Evolutionary conservation across 768 basidiomycete genomes (phyloP).

Genomic region (Polyporus arcularius): DNA sequence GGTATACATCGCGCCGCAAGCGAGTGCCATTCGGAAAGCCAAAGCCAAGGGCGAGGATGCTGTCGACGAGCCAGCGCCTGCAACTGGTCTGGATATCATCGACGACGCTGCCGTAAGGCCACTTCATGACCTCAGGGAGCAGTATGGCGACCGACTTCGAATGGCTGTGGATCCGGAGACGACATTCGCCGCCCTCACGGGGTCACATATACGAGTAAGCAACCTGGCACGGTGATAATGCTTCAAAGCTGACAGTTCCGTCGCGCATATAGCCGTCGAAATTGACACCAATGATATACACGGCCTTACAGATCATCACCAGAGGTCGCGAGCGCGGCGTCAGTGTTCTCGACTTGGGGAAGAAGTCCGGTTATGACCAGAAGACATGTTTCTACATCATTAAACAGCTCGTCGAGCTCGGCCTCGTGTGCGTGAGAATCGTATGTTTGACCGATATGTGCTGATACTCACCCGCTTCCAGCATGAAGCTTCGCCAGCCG

Average conservation of each 20-base stretch:
- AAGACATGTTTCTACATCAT: slow-evolving; percentile 90
- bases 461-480: slow-evolving; percentile 27
- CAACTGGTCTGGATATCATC: slow-evolving; percentile 47
- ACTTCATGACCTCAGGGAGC: slow-evolving; percentile 54
- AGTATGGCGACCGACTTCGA: slow-evolving; percentile 65
- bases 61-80: slow-evolving; percentile 43
- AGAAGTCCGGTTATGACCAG: slow-evolving; percentile 80
- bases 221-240: slow-evolving; percentile 9
- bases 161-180: slow-evolving; percentile 76
- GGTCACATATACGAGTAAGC: slow-evolving; percentile 79
- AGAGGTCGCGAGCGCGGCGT: slow-evolving; percentile 76
- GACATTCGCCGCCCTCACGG: slow-evolving; percentile 78
- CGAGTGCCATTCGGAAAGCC: slow-evolving; percentile 65
- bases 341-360: slow-evolving; percentile 76
- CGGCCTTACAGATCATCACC: slow-evolving; percentile 81
- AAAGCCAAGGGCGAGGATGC: slow-evolving; percentile 55
- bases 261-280: slow-evolving; percentile 59
- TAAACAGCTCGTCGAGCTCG: slow-evolving; percentile 70
- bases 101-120: slow-evolving; percentile 55
- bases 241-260: not conserved
- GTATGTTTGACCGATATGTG: not conserved
- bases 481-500: slow-evolving; percentile 75
- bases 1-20: slow-evolving; percentile 79
- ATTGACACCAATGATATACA: slow-evolving; percentile 83
- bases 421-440: slow-evolving; percentile 58